Base-by-base conservation (phyloP, 2,329 filamentous ascomycete species). In the Colletotrichum simmondsii region DNA sequence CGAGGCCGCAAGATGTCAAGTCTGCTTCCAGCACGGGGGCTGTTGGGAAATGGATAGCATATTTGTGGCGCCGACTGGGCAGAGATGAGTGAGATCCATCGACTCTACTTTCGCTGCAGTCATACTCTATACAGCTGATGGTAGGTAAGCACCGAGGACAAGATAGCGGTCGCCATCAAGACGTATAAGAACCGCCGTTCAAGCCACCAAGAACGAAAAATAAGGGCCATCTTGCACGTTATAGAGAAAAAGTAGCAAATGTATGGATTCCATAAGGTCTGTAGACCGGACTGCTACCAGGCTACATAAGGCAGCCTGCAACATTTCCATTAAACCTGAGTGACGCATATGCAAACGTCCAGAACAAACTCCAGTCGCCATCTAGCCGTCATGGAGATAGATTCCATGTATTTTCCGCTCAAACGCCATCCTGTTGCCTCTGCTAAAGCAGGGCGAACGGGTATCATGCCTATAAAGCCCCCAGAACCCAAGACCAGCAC, bases 291-390 rank as follows among this genome's bases (percentile, higher is more conserved):
- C n/a, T 24, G 42, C 53, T 26, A 59, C 26, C 26, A 32, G 19
- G 65, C 69, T 64, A 65, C 59, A 7, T 32, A 49, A 37, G 46
- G 30, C 46, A 49, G 49, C 12, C 49, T 10, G 58, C 35, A 30
- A n/a, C 61, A 70, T n/a, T 53, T 60, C 32, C 26, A 49, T 28
- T 37, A 30, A 19, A 57, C 42, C 60, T 59, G 26, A 60, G 60
- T 49, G 54, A 65, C 32, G 56, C 24, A 60, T 73, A 73, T 73
- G 66, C 71, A 65, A 71, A 70, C 42, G 65, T 35, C 53, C 35
- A 11, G 46, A 46, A 61, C 14, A 35, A 60, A 70, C 71, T 60
- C 66, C 71, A 65, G 19, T 69, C 56, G 66, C 71, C 66, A 53
- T 65, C 26, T 73, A 61, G 57, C 30, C 66, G 28, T 61, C 7